Percentiles rank a stretch among this genome's conserved stretches.
Conservation (phyloP, 371 early-diverging fungal genomes). For the Racocetra persica region DNA sequence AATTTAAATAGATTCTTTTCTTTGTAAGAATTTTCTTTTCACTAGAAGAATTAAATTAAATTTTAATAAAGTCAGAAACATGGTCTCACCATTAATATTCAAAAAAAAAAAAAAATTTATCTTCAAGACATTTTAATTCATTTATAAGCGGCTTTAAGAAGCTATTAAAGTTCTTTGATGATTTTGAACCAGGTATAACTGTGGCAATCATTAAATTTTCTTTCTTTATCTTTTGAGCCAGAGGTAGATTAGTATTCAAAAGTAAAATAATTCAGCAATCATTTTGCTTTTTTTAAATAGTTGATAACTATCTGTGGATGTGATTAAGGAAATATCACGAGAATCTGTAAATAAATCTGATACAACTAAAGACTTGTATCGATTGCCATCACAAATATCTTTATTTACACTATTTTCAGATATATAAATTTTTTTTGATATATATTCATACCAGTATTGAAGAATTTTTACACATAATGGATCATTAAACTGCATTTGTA, state of each 20-base stretch:
- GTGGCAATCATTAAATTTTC: conserved; percentile 14
- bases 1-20: too few relatives aligned
- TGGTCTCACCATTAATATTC: too few relatives aligned
- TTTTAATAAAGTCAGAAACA: too few relatives aligned
- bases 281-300: too few relatives aligned
- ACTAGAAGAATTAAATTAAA: too few relatives aligned
- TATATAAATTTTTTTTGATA: neutral
- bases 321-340: neutral
- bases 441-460: neutral
- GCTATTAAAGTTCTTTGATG: neutral
- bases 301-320: neutral
- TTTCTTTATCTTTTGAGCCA: neutral
- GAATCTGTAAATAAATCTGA: neutral
- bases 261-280: neutral
- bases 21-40: too few relatives aligned
- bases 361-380: neutral
- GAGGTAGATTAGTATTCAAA: neutral
- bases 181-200: neutral
- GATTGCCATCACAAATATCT: neutral
- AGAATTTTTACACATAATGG: neutral
- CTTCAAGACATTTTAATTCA: neutral
- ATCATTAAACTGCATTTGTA: neutral
- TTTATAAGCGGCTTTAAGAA: neutral
- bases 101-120: too few relatives aligned
- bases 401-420: neutral